phyloP scores from a whole-genome alignment of 2,329 filamentous ascomycete genomes.

The Lithohypha guttulata region DNA sequence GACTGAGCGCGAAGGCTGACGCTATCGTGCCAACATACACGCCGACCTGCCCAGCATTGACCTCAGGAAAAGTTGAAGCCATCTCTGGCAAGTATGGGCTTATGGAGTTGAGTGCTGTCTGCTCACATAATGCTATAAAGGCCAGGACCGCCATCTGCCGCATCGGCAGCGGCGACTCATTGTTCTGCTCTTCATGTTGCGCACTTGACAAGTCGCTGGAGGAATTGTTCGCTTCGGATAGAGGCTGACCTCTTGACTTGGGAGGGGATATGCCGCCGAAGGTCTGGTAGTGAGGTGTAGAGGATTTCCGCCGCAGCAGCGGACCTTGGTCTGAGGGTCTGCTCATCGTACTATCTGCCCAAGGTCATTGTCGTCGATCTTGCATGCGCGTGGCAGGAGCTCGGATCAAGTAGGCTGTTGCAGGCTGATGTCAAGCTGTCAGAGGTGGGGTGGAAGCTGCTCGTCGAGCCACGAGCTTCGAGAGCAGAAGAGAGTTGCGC shows the following conservation, averaged over 20 bases:
- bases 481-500: too few species aligned
- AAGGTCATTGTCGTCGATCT: slow-evolving; percentile 1
- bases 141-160: slow-evolving; percentile 76
- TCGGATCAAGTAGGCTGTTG: too few species aligned
- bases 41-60: slow-evolving; percentile 60
- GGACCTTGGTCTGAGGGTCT: slow-evolving; percentile 21
- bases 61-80: slow-evolving; percentile 73
- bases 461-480: too few species aligned
- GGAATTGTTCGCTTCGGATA: slow-evolving; percentile 33
- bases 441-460: too few species aligned
- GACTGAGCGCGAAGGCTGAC: slow-evolving; percentile 81
- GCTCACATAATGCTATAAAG: slow-evolving; percentile 80
- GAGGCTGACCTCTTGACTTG: slow-evolving; percentile 35
- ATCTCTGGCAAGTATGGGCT: slow-evolving; percentile 90
- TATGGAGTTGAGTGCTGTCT: slow-evolving; percentile 94
- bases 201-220: slow-evolving; percentile 24
- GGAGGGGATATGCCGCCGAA: slow-evolving; percentile 36
- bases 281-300: slow-evolving; percentile 38
- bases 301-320: slow-evolving; percentile 32
- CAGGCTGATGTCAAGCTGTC: not conserved
- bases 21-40: slow-evolving; percentile 85
- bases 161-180: slow-evolving; percentile 61
- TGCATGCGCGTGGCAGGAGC: not conserved
- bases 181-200: slow-evolving; percentile 22
- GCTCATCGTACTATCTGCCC: slow-evolving; percentile 3